These are phyloP conservation scores for Kluyveromyces lactis DNA, from an alignment of 805 yeast genomes.

Conservation along the genomic window DNA sequence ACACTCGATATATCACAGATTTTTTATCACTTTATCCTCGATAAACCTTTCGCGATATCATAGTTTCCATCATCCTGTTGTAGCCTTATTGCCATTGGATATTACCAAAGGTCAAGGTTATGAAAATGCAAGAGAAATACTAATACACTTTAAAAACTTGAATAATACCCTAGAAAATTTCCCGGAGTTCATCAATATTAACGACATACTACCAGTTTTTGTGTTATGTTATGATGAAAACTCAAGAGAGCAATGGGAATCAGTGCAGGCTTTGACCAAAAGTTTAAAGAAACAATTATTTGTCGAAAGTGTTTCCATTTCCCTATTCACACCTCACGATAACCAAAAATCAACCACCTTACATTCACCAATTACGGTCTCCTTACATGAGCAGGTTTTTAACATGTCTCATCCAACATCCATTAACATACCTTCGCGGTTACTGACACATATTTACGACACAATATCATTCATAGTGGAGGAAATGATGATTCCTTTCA, in stretches of 20 bases:
- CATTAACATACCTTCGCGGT: slow-evolving; percentile 12
- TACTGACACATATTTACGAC: slow-evolving; percentile 21
- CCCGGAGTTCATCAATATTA: slow-evolving; percentile 48
- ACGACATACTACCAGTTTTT: slow-evolving; percentile 49
- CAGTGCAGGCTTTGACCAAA: slow-evolving; percentile 32
- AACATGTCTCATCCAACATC: slow-evolving; percentile 6
- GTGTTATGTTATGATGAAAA: slow-evolving; percentile 43
- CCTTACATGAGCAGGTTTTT: slow-evolving; percentile 15
- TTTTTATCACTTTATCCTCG: slow-evolving; percentile 52
- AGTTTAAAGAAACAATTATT: slow-evolving; percentile 35
- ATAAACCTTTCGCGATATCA: slow-evolving; percentile 67
- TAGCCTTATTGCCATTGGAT: slow-evolving; percentile 62
- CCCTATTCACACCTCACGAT: slow-evolving; percentile 18
- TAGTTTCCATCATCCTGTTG: slow-evolving; percentile 78
- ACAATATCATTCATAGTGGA: slow-evolving; percentile 15
- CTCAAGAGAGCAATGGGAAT: slow-evolving; percentile 36
- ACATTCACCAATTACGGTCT: slow-evolving; percentile 27
- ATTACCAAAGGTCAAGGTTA: slow-evolving; percentile 24
- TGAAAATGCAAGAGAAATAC: slow-evolving; percentile 47
- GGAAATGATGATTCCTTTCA: slow-evolving; percentile 53
- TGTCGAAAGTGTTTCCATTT: slow-evolving; percentile 27
- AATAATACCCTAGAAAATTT: slow-evolving; percentile 40
- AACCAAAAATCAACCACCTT: slow-evolving; percentile 11
- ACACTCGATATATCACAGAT: slow-evolving; percentile 45
- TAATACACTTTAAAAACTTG: slow-evolving; percentile 44